Base-by-base conservation (phyloP, 495 filamentous ascomycete genomes). In the Neurospora sp. region DNA sequence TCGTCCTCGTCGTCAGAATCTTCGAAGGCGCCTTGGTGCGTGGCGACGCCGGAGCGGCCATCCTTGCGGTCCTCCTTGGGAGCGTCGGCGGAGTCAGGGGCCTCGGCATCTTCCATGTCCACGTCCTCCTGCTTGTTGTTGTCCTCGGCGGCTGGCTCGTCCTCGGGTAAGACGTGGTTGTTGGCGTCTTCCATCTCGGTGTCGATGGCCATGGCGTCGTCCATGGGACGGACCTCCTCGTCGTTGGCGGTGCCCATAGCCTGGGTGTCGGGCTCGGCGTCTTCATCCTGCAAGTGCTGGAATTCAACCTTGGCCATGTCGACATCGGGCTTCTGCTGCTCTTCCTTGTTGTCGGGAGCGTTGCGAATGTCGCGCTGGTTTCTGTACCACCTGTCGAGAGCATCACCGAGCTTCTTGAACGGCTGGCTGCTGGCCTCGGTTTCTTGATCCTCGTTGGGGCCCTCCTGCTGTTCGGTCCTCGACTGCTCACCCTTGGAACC, bases 341-440 rank as follows among this genome's bases (percentile, higher is more conserved):
- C 71, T 49, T 87, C 80, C 3, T 86, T 87, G 14, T 90, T 84
- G 49, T 91, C 85, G 69, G 92, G 87, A 70, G 93, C 84, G 42
- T 88, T 86, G 75, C 88, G 83, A 72, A 99, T 97, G 72, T 96
- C 89, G 38, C 88, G 86, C 76, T 95, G 92, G 75, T 90, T 90
- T 49, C 91, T 89, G 80, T 98, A 93, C 94, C 95, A 99, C 75
- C 90, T 86, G 77, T 98, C 95, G n/a, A 99, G 86, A 27, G 92
- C 90, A 84, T 98, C 93, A 2, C 96, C 96, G 72, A 99, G 87
- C 74, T 96, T 95, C 83, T 95, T 93, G 85, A 97, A 97, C 3
- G 93, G 90, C 71, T 91, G 85, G 27, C 80, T 78, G n/a, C 82
- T 80, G 23, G 81, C 78, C 54, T 89, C 81, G 23, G 85, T 78